Base-by-base conservation (phyloP, 768 basidiomycete species). In the Lactarius vividus region DNA sequence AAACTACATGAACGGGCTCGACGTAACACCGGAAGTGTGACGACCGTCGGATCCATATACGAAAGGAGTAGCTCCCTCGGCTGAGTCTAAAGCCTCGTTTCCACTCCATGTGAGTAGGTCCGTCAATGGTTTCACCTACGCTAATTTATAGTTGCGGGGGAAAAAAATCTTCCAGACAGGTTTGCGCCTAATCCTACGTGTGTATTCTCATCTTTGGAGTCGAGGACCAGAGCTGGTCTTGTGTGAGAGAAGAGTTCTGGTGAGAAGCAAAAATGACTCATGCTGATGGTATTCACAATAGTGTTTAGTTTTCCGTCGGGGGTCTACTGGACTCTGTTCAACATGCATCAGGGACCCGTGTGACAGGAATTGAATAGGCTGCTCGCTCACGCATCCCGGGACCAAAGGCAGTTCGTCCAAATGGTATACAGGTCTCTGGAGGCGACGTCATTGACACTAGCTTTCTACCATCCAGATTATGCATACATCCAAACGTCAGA, bases 101-200 rank as follows among this genome's bases (percentile, higher is more conserved):
- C 57, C 26, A 23, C 53, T 23, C 35, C 20, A 29, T 40, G 54
- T 56, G 16, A 44, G 54, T 39, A n/a, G 52, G 60, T 33, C 57
- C 39, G 11, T 23, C 15, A 33, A 33, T 57, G 37, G 33, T n/a
- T 35, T 62, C 26, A 52, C 60, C n/a, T 66, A 46, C 55, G 39
- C 39, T 57, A 53, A 62, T 66, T 61, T 66, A 37, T 29, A 59
- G 55, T 57, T 61, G 44, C 18, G 28, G 35, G 35, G 55, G 26
- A 33, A 60, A 61, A 57, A 66, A 61, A 62, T 20, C 4, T 46
- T 61, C 58, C 44, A 52, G 15, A 58, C 15, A 57, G 60, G 57
- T 57, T 61, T 57, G 56, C 62, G 56, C 61, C 60, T 57, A 56
- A 42, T 53, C 37, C 4, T 29, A 11, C 6, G 52, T 20, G 37